Percentiles rank a stretch among this genome's conserved stretches.
Evolutionary conservation across 768 basidiomycete species (phyloP).

Genomic region (Boletellus emodensis): DNA sequence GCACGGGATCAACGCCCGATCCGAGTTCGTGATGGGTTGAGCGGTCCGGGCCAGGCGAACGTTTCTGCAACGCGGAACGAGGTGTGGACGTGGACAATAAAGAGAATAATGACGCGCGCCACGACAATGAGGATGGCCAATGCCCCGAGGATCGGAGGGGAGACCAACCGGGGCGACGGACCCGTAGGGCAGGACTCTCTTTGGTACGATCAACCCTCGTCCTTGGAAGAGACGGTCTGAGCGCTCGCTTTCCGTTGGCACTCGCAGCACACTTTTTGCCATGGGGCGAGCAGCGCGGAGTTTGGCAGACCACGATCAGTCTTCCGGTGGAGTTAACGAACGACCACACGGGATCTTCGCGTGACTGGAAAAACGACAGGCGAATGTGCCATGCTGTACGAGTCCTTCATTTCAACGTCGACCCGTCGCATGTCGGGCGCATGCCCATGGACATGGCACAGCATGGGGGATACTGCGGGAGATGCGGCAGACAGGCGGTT

Average conservation of each 20-base stretch:
- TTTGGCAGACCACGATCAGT: no score
- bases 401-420: no score
- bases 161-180: background rate
- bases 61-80: background rate
- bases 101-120: background rate
- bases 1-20: background rate
- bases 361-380: no score
- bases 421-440: no score
- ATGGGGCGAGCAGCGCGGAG: background rate
- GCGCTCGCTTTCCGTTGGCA: background rate
- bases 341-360: no score
- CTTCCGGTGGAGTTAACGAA: no score
- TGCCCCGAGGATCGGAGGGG: background rate
- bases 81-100: background rate
- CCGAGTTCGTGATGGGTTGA: no score
- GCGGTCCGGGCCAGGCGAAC: background rate
- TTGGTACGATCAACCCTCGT: background rate
- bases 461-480: no score
- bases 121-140: background rate
- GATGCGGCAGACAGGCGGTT: no score
- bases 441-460: no score
- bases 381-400: no score
- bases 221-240: background rate
- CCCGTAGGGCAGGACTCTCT: background rate
- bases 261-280: background rate